Evolutionary conservation across 139 green algal genomes (phyloP).

Genomic region (Ostreobium quekettii): DNA sequence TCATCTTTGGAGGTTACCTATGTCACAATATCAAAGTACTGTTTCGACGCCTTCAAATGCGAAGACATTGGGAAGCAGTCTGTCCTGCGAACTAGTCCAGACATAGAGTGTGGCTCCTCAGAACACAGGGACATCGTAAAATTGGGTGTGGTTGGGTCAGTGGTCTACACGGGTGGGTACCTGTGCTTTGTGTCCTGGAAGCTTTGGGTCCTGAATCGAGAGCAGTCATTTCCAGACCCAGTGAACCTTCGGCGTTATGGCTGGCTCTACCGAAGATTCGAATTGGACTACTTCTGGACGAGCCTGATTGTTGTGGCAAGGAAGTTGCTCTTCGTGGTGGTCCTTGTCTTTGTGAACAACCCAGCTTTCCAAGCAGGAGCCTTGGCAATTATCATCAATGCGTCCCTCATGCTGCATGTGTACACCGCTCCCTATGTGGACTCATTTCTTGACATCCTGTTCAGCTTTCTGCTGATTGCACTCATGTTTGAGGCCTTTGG

Average conservation of each 20-base stretch:
- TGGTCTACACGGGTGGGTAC: background rate
- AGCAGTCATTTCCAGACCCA: background rate
- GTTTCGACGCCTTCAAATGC: slow-evolving; percentile 1
- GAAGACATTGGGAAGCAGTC: background rate
- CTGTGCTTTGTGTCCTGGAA: background rate
- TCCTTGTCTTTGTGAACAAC: background rate
- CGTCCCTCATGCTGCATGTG: background rate
- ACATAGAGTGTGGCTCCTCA: background rate
- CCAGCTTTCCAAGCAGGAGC: background rate
- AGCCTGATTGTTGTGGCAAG: background rate
- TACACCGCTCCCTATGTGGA: background rate
- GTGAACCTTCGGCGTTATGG: background rate
- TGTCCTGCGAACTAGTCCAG: background rate
- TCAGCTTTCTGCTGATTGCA: background rate
- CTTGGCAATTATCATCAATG: background rate
- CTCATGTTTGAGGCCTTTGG: slow-evolving; percentile 1
- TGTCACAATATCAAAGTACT: background rate
- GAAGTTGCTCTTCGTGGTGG: background rate
- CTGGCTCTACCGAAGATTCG: background rate
- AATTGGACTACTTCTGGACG: background rate
- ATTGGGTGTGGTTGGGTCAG: background rate
- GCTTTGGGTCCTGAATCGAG: background rate
- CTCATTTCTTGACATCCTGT: background rate
- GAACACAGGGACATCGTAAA: background rate
- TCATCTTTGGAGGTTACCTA: background rate